Evolutionary conservation across 352 stramenopile genomes (phyloP).

Genomic region (Phytophthora macrochlamydospora): DNA sequence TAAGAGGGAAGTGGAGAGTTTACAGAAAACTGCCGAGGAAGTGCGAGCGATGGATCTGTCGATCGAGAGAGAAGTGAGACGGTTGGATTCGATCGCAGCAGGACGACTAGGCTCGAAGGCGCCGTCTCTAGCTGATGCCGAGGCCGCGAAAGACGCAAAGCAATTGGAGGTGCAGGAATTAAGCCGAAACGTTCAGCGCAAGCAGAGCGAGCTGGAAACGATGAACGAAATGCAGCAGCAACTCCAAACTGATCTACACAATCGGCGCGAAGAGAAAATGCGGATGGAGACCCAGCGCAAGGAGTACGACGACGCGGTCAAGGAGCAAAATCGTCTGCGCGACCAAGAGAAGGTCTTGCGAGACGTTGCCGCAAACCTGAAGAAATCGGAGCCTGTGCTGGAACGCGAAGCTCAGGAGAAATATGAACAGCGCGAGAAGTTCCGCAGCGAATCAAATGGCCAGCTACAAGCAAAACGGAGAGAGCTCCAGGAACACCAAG

Average conservation of each 20-base stretch:
- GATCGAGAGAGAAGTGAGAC: constrained; percentile 45
- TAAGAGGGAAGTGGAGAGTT: constrained; percentile 35
- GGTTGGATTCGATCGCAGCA: constrained; percentile 30
- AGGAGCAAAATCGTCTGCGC: constrained; percentile 57
- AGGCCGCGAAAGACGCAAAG: constrained; percentile 54
- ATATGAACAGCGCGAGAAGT: constrained; percentile 39
- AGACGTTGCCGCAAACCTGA: constrained; percentile 47
- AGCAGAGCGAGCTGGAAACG: constrained; percentile 55
- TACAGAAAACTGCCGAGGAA: constrained; percentile 43
- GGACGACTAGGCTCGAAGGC: constrained; percentile 40
- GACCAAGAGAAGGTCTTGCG: constrained; percentile 64
- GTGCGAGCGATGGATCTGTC: constrained; percentile 27
- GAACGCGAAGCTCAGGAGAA: constrained; percentile 53
- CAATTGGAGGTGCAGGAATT: constrained; percentile 53
- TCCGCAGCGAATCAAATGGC: constrained; percentile 30
- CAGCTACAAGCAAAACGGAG: constrained; percentile 11
- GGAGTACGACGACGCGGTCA: constrained; percentile 54
- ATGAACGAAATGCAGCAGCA: constrained; percentile 58
- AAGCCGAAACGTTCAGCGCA: constrained; percentile 53
- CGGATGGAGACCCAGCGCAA: constrained; percentile 52
- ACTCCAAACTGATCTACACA: constrained; percentile 67
- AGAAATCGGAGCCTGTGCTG: constrained; percentile 44
- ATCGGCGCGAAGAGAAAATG: constrained; percentile 62
- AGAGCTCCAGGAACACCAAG: constrained; percentile 49
- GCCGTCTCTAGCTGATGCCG: constrained; percentile 45